Evolutionary conservation across 2,329 filamentous ascomycete genomes (phyloP), one percentile per base, ranked within the genome.

Genomic region (Phaeosphaeriaceae sp.): DNA sequence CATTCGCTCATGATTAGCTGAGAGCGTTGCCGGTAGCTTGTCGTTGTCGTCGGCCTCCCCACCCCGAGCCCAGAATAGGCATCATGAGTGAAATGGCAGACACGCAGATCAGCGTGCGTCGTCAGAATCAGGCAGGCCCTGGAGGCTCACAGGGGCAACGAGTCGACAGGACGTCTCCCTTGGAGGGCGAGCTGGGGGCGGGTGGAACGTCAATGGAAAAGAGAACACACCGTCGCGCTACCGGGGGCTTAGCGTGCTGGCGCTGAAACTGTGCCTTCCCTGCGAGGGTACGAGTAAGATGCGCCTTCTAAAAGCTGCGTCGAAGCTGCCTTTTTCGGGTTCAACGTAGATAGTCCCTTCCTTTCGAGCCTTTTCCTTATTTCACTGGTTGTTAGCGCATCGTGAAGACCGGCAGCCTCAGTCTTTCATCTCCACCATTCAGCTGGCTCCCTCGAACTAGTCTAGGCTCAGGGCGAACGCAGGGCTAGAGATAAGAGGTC

Each of bases 1-100:
- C 22, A 41, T 54, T 45, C 45, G n/a, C 27, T 44, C n/a, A 42
- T 54, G 52, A 54, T 54, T 54, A 48, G 52, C 52, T 48, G 52
- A 54, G 27, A 25, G 27, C 5, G 31, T 11, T 7, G 31, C 31
- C 24, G 22, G 17, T 49, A 33, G 47, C 47, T 27, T 33, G 10
- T 13, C 40, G 20, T 31, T 40, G 41, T 42, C 51, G 31, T 41
- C 31, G 40, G 20, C 24, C 21, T 19, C 40, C 20, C 21, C 21
- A 22, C 11, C 15, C 40, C n/a, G 42, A 36, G 31, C 11, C 31
- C 31, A 22, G 42, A 45, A 22, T 40, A 24, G 40, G 7, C 41
- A 42, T 47, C 15, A 20, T 20, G 19, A 13, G 25, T 47, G 47
- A 42, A 53, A 42, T 53, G 42, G 51, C 36, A 36, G n/a, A n/a